These are phyloP conservation scores for Sugiyamaella sp. DNA, from an alignment of 1,139 yeast genomes.

Conservation along the genomic window DNA sequence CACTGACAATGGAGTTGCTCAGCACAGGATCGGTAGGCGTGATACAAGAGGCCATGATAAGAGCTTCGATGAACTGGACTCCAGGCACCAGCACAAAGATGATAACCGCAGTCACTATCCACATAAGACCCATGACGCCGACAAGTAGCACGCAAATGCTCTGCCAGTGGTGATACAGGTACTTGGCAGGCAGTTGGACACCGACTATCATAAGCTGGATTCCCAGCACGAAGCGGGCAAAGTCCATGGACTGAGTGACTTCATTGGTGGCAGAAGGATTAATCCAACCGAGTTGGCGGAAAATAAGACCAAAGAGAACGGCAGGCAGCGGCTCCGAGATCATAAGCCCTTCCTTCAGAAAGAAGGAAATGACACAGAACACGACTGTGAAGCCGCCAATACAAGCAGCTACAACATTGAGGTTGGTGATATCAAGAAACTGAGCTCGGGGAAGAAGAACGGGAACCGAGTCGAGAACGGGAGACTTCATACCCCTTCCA, in stretches of 20 bases:
- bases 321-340: slow-evolving; percentile 41
- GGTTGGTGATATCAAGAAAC: slow-evolving; percentile 30
- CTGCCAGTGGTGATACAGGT: slow-evolving; percentile 40
- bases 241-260: slow-evolving; percentile 37
- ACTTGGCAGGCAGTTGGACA: slow-evolving; percentile 49
- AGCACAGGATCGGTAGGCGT: slow-evolving; percentile 53
- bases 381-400: slow-evolving; percentile 39
- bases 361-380: slow-evolving; percentile 37
- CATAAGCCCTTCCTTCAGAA: slow-evolving; percentile 36
- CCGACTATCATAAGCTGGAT: slow-evolving; percentile 49
- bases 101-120: slow-evolving; percentile 47
- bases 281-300: slow-evolving; percentile 35
- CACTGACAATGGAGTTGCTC: slow-evolving; percentile 49
- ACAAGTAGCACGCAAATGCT: slow-evolving; percentile 44
- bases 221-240: slow-evolving; percentile 47
- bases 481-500: slow-evolving; percentile 42
- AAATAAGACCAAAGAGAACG: slow-evolving; percentile 38
- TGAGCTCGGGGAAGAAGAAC: slow-evolving; percentile 8
- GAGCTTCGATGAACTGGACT: slow-evolving; percentile 42
- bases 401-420: slow-evolving; percentile 38
- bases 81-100: slow-evolving; percentile 43
- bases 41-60: slow-evolving; percentile 48
- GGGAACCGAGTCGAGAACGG: slow-evolving; percentile 26
- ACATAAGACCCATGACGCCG: slow-evolving; percentile 49
- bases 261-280: slow-evolving; percentile 17